phyloP scores from a whole-genome alignment of 192 early-diverging fungal species.

The Chytriomyces sp. region DNA sequence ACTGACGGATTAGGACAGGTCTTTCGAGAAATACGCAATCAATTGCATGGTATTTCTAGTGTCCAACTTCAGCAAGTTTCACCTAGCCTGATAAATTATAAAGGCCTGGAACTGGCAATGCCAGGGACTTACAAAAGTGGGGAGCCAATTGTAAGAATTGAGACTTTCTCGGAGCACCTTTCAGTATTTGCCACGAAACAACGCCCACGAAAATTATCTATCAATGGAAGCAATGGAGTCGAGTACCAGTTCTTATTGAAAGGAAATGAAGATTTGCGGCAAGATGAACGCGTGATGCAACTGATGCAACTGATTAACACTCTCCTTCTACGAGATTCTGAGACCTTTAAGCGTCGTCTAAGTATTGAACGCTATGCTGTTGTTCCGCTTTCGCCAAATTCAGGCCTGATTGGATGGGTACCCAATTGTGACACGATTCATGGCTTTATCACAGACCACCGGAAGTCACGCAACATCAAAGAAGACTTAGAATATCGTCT shows the following conservation, averaged over 20 bases:
- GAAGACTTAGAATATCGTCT: slow-evolving; percentile 77
- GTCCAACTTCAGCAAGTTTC: slow-evolving; percentile 78
- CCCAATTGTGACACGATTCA: slow-evolving; percentile 77
- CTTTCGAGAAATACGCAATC: slow-evolving; percentile 66
- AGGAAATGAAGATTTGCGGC: slow-evolving; percentile 86
- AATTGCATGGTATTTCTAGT: too few species aligned
- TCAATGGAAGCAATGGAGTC: slow-evolving; percentile 79
- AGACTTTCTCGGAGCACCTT: slow-evolving; percentile 64
- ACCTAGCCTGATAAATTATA: slow-evolving; percentile 68
- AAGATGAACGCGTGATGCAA: slow-evolving; percentile 94
- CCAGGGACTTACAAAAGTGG: slow-evolving; percentile 75
- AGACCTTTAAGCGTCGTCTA: slow-evolving; percentile 79
- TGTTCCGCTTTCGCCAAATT: slow-evolving; percentile 82
- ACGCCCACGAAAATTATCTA: slow-evolving; percentile 70
- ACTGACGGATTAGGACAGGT: slow-evolving; percentile 16
- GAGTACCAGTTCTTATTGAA: slow-evolving; percentile 83
- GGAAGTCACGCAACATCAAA: slow-evolving; percentile 70
- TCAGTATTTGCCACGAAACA: slow-evolving; percentile 79
- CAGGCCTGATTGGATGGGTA: slow-evolving; percentile 84
- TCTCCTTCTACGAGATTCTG: slow-evolving; percentile 66
- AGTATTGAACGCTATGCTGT: slow-evolving; percentile 79
- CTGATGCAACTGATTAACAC: slow-evolving; percentile 87
- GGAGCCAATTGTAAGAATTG: slow-evolving; percentile 73
- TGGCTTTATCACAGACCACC: slow-evolving; percentile 72
- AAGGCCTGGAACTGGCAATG: slow-evolving; percentile 76